phyloP scores from a whole-genome alignment of 2,329 filamentous ascomycete species.

The Botrytis hyacinthi region DNA sequence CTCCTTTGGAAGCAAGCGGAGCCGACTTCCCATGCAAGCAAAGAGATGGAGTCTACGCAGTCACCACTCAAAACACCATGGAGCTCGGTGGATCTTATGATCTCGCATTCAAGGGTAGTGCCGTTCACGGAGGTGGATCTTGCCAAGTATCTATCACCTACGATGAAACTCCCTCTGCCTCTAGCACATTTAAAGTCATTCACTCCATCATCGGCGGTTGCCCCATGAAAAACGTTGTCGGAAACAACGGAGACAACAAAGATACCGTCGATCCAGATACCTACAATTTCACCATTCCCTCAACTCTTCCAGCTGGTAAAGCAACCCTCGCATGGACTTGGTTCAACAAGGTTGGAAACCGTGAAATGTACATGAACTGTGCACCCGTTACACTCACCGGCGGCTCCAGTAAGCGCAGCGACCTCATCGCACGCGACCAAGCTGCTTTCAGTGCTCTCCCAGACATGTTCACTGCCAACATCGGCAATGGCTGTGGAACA shows the following conservation, averaged over 20 bases:
- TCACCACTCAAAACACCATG: constrained; percentile 51
- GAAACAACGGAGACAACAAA: constrained; percentile 56
- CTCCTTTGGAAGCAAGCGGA: constrained; percentile 56
- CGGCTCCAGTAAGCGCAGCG: constrained; percentile 42
- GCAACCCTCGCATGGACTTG: constrained; percentile 89
- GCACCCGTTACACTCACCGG: constrained; percentile 66
- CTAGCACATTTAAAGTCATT: constrained; percentile 82
- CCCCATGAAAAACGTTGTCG: constrained; percentile 56
- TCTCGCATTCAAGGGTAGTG: constrained; percentile 67
- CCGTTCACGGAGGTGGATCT: constrained; percentile 85
- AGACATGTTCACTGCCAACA: constrained; percentile 73
- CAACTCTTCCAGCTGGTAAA: constrained; percentile 68
- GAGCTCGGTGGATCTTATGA: constrained; percentile 59
- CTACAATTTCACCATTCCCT: constrained; percentile 71
- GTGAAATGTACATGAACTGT: constrained; percentile 98
- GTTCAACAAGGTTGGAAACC: constrained; percentile 90
- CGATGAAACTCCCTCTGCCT: constrained; percentile 64
- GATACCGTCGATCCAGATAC: constrained; percentile 48
- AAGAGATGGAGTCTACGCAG: constrained; percentile 47
- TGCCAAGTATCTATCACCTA: constrained; percentile 88
- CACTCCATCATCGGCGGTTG: constrained; percentile 86
- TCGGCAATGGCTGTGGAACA: constrained; percentile 56
- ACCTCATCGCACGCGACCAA: constrained; percentile 40
- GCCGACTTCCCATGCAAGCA: constrained; percentile 82
- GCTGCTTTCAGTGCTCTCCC: constrained; percentile 62